Evolutionary conservation across 495 filamentous ascomycete species (phyloP), one percentile per base, ranked within the genome.

Genomic region (Penicillium atrosanguineum): DNA sequence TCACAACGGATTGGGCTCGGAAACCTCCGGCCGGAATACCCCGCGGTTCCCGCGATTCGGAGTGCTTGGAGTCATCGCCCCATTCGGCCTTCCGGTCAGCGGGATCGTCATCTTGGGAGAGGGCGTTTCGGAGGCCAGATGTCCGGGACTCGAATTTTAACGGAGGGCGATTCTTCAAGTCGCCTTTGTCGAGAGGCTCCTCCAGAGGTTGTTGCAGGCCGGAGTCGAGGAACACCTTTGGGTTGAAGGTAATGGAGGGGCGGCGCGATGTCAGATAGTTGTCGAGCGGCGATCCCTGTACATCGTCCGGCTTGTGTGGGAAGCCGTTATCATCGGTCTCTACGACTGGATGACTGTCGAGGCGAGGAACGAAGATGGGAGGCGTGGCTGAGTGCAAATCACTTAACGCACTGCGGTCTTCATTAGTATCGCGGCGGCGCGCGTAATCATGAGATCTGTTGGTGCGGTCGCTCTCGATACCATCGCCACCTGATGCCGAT

Each of bases 361-460:
- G 56, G 46, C 75, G 75, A 45, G 75, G 75, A 37, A 78, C 75
- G 25, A 69, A 73, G 31, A 78, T 78, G 34, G 75, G 75, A 54
- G 72, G 71, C 38, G 75, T 78, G 52, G 60, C 69, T 57, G 73
- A 76, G 62, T 76, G 73, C 43, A 76, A 62, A 57, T 72, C 69
- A 61, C 56, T 73, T 60, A 74, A 63, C 46, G 68, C 67, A 73
- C 71, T 78, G 65, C 59, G 62, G 60, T 74, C 72, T 62, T 74
- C 65, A 71, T 78, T 68, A 73, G 71, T 69, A 73, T 69, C 73
- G 70, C 64, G 68, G 67, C 66, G 56, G 48, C 44, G 67, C 70
- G 69, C 68, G 67, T 69, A 68, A 61, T 72, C 67, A 65, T 69
- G 65, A 71, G 61, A 65, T 57, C 61, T 62, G 57, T 71, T 74